phyloP scores from a whole-genome alignment of 192 early-diverging fungal species.

The Rhizophagus clarus region DNA sequence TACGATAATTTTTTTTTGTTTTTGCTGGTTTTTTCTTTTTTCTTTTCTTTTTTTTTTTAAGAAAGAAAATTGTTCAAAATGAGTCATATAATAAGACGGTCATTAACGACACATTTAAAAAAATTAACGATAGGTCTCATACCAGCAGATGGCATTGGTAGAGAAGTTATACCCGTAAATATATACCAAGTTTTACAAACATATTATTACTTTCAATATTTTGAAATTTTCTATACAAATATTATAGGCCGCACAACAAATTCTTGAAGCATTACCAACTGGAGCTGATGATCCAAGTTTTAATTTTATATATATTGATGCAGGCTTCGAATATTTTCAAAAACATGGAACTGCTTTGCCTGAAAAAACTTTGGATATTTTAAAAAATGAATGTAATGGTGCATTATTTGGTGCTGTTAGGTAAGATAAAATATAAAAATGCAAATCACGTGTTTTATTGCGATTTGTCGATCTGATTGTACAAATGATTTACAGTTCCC shows the following conservation, averaged over 20 bases:
- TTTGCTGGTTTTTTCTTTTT: no score
- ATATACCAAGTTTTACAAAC: neutral
- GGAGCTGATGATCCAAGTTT: constrained; percentile 61
- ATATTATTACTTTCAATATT: neutral
- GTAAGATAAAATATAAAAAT: constrained; percentile 35
- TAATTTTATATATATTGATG: constrained; percentile 83
- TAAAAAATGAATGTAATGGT: constrained; percentile 86
- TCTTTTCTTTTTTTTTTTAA: no score
- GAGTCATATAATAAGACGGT: constrained; percentile 41
- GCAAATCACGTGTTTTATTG: neutral
- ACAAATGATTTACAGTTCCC: constrained; percentile 65
- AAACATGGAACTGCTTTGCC: constrained; percentile 92
- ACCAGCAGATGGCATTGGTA: constrained; percentile 96
- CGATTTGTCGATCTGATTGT: neutral
- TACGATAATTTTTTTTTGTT: no score
- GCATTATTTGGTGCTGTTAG: constrained; percentile 96
- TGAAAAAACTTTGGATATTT: constrained; percentile 75
- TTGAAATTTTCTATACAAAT: neutral
- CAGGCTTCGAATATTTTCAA: constrained; percentile 96
- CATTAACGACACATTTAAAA: constrained; percentile 48
- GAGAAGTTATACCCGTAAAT: constrained; percentile 90
- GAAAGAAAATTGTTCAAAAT: neutral
- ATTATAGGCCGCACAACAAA: constrained; percentile 79
- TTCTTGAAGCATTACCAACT: constrained; percentile 76
- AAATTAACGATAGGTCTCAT: constrained; percentile 86